Conservation (phyloP, 2,329 filamentous ascomycete genomes). For the Phaeosphaeria sp. region DNA sequence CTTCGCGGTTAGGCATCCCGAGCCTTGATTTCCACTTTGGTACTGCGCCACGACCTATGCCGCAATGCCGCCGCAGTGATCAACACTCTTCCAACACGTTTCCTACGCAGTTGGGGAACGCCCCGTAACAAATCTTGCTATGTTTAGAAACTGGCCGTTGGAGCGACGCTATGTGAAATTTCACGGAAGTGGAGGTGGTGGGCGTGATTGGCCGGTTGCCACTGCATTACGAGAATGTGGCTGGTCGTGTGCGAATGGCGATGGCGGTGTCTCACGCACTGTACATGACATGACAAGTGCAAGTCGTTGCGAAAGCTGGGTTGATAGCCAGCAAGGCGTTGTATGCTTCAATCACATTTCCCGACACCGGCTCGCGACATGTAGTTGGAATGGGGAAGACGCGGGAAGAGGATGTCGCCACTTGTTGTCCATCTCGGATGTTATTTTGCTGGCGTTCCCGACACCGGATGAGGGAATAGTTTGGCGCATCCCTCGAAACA, state of each 20-base stretch:
- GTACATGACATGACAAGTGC: not conserved
- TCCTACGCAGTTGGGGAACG: not conserved
- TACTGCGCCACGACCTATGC: not conserved
- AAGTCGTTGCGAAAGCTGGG: not conserved
- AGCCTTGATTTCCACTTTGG: not conserved
- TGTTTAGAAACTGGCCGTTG: not conserved
- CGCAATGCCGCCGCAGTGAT: conserved; percentile 1
- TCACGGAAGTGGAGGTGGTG: not conserved
- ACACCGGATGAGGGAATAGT: conserved; percentile 2
- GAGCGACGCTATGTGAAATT: not conserved
- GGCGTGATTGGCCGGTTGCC: not conserved
- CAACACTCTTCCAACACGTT: not conserved
- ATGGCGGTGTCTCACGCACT: not conserved
- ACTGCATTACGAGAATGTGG: not conserved
- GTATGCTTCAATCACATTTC: not conserved
- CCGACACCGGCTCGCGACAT: not conserved
- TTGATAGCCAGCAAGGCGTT: not conserved
- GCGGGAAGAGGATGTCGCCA: not conserved
- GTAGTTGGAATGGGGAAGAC: not conserved
- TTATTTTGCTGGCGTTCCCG: not conserved
- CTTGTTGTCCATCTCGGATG: not conserved
- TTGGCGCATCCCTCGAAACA: conserved; percentile 2
- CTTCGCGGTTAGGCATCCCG: not conserved
- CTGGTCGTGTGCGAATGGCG: not conserved
- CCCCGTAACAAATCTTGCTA: too few relatives aligned